Evolutionary conservation across 257 asterid species (phyloP).

Genomic region (Sherardia arvensis): DNA sequence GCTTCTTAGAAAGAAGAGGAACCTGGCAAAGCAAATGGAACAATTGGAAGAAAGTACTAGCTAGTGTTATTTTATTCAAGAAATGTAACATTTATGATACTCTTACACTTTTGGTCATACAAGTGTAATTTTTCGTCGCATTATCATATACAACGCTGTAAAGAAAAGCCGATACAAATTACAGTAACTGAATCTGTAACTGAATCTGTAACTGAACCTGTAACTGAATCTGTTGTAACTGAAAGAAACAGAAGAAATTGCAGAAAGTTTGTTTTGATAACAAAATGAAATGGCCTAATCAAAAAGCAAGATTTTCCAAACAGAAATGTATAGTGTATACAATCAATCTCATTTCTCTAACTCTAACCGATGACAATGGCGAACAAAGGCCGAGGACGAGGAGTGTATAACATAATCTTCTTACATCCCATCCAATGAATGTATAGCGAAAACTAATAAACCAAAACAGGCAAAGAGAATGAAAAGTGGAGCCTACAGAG

Average conservation of each 20-base stretch:
- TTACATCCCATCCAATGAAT: constrained; percentile 4
- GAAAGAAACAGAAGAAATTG: neutral
- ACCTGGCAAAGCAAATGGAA: constrained; percentile 33
- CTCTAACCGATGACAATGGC: neutral
- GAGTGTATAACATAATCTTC: neutral
- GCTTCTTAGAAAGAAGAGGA: constrained; percentile 33
- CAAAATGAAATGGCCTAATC: neutral
- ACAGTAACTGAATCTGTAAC: neutral
- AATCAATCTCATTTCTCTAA: constrained; percentile 7
- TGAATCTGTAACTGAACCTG: too few relatives aligned
- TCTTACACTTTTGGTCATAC: too few relatives aligned
- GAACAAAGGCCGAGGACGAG: neutral
- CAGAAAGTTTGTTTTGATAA: neutral
- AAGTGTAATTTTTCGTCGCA: too few relatives aligned
- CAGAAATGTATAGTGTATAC: neutral
- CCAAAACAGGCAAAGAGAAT: neutral
- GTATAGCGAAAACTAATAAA: neutral
- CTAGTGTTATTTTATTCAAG: neutral
- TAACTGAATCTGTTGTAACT: too few relatives aligned
- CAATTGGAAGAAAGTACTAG: constrained; percentile 21
- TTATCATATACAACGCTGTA: too few relatives aligned
- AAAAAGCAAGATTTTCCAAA: constrained; percentile 1
- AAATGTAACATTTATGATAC: neutral
- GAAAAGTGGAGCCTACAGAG: constrained; percentile 24
- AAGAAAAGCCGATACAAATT: neutral